phyloP scores from a whole-genome alignment of 148 eudicot species.

The Rhododendron molle region DNA sequence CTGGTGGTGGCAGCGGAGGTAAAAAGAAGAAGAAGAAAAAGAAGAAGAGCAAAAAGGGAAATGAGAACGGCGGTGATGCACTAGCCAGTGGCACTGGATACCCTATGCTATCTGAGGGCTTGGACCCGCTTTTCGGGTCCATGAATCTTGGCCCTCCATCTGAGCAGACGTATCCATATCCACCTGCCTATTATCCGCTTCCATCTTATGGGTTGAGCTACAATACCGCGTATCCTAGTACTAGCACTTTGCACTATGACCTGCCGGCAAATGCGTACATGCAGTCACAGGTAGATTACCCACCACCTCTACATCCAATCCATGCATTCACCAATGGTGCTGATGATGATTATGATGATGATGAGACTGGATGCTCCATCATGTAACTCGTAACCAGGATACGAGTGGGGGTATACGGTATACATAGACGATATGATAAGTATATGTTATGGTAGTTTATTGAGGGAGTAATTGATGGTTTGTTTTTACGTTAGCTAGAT shows the following conservation, averaged over 20 bases:
- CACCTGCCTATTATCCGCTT: slow-evolving; percentile 20
- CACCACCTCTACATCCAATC: slow-evolving; percentile 21
- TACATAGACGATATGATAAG: neutral
- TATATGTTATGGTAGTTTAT: neutral
- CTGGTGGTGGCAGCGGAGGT: slow-evolving; percentile 16
- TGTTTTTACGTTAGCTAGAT: neutral
- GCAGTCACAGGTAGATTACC: slow-evolving; percentile 3
- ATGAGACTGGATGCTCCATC: slow-evolving; percentile 34
- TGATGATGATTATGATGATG: slow-evolving; percentile 17
- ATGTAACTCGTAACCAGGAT: slow-evolving; percentile 18
- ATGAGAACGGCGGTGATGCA: slow-evolving; percentile 12
- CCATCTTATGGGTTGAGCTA: slow-evolving; percentile 42
- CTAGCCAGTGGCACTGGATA: slow-evolving; percentile 13
- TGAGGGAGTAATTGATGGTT: neutral
- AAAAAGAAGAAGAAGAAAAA: slow-evolving; percentile 33
- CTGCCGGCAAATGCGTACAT: slow-evolving; percentile 16
- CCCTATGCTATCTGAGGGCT: neutral
- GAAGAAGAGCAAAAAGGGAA: slow-evolving; percentile 22
- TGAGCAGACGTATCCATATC: slow-evolving; percentile 17
- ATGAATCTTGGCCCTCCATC: slow-evolving; percentile 22
- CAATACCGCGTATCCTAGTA: slow-evolving; percentile 27
- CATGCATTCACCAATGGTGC: neutral
- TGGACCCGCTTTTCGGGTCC: slow-evolving; percentile 12
- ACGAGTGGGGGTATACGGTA: neutral
- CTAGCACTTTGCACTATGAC: slow-evolving; percentile 24